These are phyloP conservation scores for Phlyctochytrium arcticum DNA, from an alignment of 192 early-diverging fungal genomes.

Conservation along the genomic window DNA sequence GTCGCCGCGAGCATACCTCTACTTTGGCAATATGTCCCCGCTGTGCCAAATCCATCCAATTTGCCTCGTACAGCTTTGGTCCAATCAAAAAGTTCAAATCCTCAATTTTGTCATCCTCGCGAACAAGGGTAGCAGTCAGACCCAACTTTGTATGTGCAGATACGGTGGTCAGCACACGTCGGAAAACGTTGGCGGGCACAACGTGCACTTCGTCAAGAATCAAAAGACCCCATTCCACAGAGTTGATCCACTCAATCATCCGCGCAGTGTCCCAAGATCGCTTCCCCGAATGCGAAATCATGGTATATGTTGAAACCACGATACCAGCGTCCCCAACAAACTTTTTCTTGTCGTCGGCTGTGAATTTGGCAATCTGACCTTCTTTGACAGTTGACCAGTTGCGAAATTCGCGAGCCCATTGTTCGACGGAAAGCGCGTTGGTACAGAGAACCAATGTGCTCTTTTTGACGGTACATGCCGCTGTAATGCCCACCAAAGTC, in stretches of 20 bases:
- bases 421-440: constrained; percentile 81
- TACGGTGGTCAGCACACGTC: constrained; percentile 86
- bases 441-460: constrained; percentile 96
- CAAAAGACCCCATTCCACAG: constrained; percentile 91
- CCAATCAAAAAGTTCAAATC: constrained; percentile 99
- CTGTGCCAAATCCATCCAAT: constrained; percentile 98
- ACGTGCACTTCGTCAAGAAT: constrained; percentile 99
- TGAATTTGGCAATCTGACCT: constrained; percentile 93
- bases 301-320: constrained; percentile 95
- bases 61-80: constrained; percentile 99
- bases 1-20: constrained; percentile 25
- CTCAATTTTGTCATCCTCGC: constrained; percentile 98
- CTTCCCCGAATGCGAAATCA: constrained; percentile 96
- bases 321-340: constrained; percentile 92
- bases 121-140: constrained; percentile 93
- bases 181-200: constrained; percentile 95
- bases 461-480: constrained; percentile 97
- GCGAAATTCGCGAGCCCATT: constrained; percentile 98
- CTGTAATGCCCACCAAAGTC: constrained; percentile 97
- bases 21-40: constrained; percentile 94
- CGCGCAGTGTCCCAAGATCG: constrained; percentile 81
- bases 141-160: constrained; percentile 96
- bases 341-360: constrained; percentile 84
- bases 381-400: constrained; percentile 94
- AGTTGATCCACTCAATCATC: constrained; percentile 91